Evolutionary conservation across 257 asterid genomes (phyloP), one percentile per base, ranked within the genome.

Genomic region (Parsonsia alboflavescens): DNA sequence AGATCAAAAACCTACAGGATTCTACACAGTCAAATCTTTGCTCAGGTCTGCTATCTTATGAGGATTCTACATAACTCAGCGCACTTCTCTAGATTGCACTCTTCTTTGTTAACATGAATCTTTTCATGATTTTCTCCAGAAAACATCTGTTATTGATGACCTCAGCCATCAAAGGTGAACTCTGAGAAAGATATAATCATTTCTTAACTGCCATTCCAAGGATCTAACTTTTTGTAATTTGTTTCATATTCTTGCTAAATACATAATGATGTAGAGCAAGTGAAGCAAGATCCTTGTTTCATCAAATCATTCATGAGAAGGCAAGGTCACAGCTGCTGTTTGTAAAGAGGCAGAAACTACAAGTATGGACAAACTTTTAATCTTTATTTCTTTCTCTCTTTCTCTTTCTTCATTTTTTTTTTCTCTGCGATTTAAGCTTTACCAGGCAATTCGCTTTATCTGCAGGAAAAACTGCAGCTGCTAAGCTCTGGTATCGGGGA

Each of bases 311-410:
- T 79, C 84, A 86, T 48, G 91, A 84, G 78, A 88, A 84, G 83
- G 88, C 94, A 68, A 93, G 88, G 67, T 81, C 84, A 73, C 95
- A 78, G 81, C 88, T 90, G 90, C 82, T 83, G 85, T 79, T 73
- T 82, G 79, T 80, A 16, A 89, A 85, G 89, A 81, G 74, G 80
- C 90, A 86, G 73, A 89, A 72, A 73, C 77, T 91, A 74, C 88
- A 80, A 96, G 98, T 93, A 91, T 75, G 75, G 76, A 77, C 70
- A 61, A 76, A 78, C 70, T 79, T 44, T 76, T 81, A 36, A n/a
- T 75, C 71, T 59, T 59, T 59, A 64, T 77, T 45, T 57, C 53
- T 36, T 21, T 2, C 5, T 70, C 72, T 21, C 13, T 4, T 5
- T 4, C 21, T 36, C 3, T 22, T 44, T 50, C 8, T 22, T 16